These are phyloP conservation scores for Backusella morwellensis DNA, from an alignment of 192 early-diverging fungal species.

Conservation along the genomic window DNA sequence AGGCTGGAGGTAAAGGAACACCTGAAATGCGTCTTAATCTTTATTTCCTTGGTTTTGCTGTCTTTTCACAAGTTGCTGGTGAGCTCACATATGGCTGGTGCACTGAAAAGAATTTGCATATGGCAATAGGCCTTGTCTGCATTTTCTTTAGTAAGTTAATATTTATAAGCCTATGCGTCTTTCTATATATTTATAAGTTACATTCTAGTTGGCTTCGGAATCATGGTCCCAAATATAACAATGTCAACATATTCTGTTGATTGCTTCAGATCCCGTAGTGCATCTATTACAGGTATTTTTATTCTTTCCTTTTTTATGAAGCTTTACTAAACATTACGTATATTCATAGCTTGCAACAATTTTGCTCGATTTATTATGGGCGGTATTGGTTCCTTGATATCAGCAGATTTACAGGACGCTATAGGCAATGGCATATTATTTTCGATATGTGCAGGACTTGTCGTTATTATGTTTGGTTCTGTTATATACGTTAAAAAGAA, in stretches of 20 bases:
- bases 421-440: slow-evolving; percentile 33
- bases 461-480: not conserved
- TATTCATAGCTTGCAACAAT: slow-evolving; percentile 33
- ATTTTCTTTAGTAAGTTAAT: slow-evolving; percentile 32
- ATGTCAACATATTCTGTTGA: slow-evolving; percentile 38
- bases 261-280: slow-evolving; percentile 20
- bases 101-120: slow-evolving; percentile 28
- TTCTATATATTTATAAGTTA: not conserved
- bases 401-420: slow-evolving; percentile 23
- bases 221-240: slow-evolving; percentile 31
- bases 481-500: slow-evolving; percentile 1
- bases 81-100: slow-evolving; percentile 34
- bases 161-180: not conserved
- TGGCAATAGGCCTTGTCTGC: slow-evolving; percentile 24
- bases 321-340: not conserved
- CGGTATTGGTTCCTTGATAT: slow-evolving; percentile 33
- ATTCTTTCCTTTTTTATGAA: not conserved
- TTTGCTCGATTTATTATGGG: slow-evolving; percentile 29
- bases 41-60: slow-evolving; percentile 4
- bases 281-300: slow-evolving; percentile 32
- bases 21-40: slow-evolving; percentile 34
- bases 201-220: slow-evolving; percentile 28
- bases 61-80: slow-evolving; percentile 12
- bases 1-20: slow-evolving; percentile 10
- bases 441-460: slow-evolving; percentile 17